Base-by-base conservation (phyloP, 345 rosid genomes). In the Nephelium lappaceum region DNA sequence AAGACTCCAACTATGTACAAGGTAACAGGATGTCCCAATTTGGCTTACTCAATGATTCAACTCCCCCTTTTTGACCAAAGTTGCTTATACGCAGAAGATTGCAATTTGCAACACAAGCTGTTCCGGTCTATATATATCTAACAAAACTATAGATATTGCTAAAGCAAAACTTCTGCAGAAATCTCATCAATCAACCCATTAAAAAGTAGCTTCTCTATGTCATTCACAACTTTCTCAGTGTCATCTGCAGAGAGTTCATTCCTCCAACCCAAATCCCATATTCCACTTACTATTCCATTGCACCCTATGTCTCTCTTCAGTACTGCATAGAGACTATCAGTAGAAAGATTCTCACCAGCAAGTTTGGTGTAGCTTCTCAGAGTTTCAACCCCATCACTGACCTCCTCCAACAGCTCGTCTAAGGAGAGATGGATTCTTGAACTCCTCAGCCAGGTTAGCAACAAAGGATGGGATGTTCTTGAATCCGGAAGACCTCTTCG, bases 191-290 rank as follows among this genome's bases (percentile, higher is more conserved):
- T 88, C 80, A 94, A 79, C 68, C 87, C 71, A 27, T 76, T 80
- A 14, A 90, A 77, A 53, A 95, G 80, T 27, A 84, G 85, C 82
- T 84, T 89, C 82, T 89, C 98, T 39, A 92, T 67, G 38, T 89
- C 91, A 42, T 73, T 77, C 72, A 88, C 92, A 71, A 87, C 81
- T 72, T 87, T 83, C 82, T 87, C 89, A 24, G 82, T 85, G 77
- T 90, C 94, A 39, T 89, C 83, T 27, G 73, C 67, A 15, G 88
- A 89, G 78, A 81, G 89, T 77, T 83, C 93, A 42, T 77, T 82
- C 83, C 86, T 91, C 97, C 98, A 95, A 62, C 94, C 96, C 78
- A 83, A 79, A 71, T 91, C 94, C 99, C 98, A 95, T 49, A 83
- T 76, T 76, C 91, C 89, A 71, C 81, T 88, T 45, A 73, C 80